Percentiles rank a stretch among this genome's conserved stretches.
Evolutionary conservation across 345 rosid genomes (phyloP).

Genomic region (Eucalyptus albens): DNA sequence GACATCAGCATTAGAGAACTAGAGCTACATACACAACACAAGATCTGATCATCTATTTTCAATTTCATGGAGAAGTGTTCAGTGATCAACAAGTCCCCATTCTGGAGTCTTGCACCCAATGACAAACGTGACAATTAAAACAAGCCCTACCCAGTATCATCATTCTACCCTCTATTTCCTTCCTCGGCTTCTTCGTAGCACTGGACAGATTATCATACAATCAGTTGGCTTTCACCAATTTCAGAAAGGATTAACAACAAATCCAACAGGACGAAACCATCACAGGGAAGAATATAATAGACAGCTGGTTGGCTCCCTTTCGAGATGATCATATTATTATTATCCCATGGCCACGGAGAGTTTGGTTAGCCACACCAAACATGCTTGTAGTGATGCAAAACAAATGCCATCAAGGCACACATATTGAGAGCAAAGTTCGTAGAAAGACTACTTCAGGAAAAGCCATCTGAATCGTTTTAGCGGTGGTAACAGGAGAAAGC

Average conservation of each 20-base stretch:
- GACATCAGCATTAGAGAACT: not conserved
- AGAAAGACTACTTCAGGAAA: not conserved
- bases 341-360: not conserved
- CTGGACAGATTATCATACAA: not conserved
- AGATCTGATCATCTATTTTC: not conserved
- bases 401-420: not conserved
- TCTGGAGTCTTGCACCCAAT: not conserved
- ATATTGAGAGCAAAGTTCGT: not conserved
- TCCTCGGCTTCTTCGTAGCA: not conserved
- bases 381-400: not conserved
- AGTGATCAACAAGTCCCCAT: not conserved
- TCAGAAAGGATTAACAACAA: not conserved
- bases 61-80: not conserved
- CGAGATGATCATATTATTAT: not conserved
- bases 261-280: not conserved
- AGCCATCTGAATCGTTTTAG: not conserved
- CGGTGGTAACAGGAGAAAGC: not conserved
- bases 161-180: not conserved
- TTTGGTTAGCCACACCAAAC: not conserved
- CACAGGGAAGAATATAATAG: not conserved
- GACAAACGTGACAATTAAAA: not conserved
- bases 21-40: not conserved
- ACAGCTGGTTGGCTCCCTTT: not conserved
- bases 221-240: not conserved
- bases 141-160: not conserved